phyloP scores from a whole-genome alignment of 129 eudicot genomes.

The Helianthus annuus region HanXRQr2.0-SUNRISE NC_035439.2:121308313-121308812 shows the following conservation, averaged over 20 bases:
- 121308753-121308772: no score
- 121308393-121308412: neutral
- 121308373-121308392: neutral
- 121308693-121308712: neutral
- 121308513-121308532: neutral
- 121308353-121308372: neutral
- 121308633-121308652: neutral
- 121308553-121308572: neutral
- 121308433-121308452: neutral
- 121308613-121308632: neutral
- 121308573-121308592: neutral
- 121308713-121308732: neutral
- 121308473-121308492: neutral
- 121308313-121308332: neutral
- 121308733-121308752: no score
- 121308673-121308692: neutral
- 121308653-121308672: neutral
- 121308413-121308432: conserved; percentile 10
- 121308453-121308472: neutral
- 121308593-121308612: neutral
- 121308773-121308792: no score
- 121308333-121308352: neutral
- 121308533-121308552: neutral
- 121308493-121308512: neutral
- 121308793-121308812: no score